Conservation (phyloP, 2,329 filamentous ascomycete species). For the Fusarium sp. region DNA sequence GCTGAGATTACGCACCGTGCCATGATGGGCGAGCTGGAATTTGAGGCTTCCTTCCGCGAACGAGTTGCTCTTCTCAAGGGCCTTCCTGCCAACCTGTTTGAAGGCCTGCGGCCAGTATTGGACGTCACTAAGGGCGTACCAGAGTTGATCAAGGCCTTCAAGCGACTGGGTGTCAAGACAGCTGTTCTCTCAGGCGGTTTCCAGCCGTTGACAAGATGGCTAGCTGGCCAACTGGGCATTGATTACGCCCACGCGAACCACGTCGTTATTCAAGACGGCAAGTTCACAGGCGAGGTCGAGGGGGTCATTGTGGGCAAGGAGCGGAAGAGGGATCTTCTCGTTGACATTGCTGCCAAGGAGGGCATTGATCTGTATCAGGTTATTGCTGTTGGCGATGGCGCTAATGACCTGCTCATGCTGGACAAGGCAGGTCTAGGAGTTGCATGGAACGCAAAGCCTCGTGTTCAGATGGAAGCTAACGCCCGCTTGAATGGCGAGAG, state of each 20-base stretch:
- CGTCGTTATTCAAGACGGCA: conserved; percentile 69
- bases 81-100: conserved; percentile 80
- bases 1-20: conserved; percentile 90
- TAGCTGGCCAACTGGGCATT: conserved; percentile 81
- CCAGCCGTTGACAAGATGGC: conserved; percentile 86
- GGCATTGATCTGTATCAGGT: conserved; percentile 71
- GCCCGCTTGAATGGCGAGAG: conserved; percentile 76
- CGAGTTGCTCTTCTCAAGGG: conserved; percentile 84
- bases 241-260: conserved; percentile 92
- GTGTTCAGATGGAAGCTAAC: conserved; percentile 80
- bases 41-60: conserved; percentile 82
- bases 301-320: conserved; percentile 80
- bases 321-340: conserved; percentile 75
- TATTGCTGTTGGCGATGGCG: conserved; percentile 81
- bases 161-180: conserved; percentile 82
- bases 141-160: conserved; percentile 77
- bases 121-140: conserved; percentile 84
- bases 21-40: conserved; percentile 96
- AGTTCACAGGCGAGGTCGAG: conserved; percentile 76
- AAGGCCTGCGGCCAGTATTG: conserved; percentile 77
- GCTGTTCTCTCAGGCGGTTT: conserved; percentile 95
- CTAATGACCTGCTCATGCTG: conserved; percentile 86
- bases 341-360: conserved; percentile 75
- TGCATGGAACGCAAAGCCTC: conserved; percentile 85
- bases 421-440: conserved; percentile 77